Base-by-base conservation (phyloP, 2,329 filamentous ascomycete species). In the Fusarium sp. region DNA sequence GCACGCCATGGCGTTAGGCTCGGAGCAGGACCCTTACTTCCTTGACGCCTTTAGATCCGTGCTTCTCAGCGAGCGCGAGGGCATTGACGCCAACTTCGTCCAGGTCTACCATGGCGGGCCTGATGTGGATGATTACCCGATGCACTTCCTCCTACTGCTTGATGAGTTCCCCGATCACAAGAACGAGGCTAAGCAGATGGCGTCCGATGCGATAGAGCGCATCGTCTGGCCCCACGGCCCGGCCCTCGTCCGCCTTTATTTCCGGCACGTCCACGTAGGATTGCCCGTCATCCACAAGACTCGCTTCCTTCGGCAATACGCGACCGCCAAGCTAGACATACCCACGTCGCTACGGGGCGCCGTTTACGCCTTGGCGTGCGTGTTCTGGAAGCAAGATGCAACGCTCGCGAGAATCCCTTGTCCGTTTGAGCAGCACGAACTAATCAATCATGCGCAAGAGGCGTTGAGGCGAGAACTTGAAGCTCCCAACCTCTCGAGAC, bases 11-110 rank as follows among this genome's bases (percentile, higher is more conserved):
- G 85, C 85, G 0, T 79, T 83, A 20, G 80, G 84, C 5, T 83
- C 81, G 15, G 85, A 87, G 75, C 85, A 87, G 70, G 86, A 87
- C 61, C 82, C 84, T 4, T 82, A 85, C 69, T 80, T 87, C 14
- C 79, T 87, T 9, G 83, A 84, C 42, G 85, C 84, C 17, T 87
- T 87, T 61, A 80, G 85, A 24, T 86, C 85, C 41, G 81, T 84
- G 24, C 82, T 87, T 35, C 77, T 86, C 49, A 86, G 85, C 48
- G 81, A 83, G 54, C 83, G 83, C n/a, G 81, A 82, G 24, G 83
- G 84, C 33, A 80, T 87, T 13, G 84, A 85, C 64, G 85, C 83
- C 66, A 84, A 85, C 55, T 82, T 86, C 54, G 78, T 84, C 26
- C 84, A 86, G 58, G 83, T 85, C 2, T 81, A 82, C 42, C 72